Base-by-base conservation (phyloP, 192 early-diverging fungal genomes). In the Backusella morwellensis region DNA sequence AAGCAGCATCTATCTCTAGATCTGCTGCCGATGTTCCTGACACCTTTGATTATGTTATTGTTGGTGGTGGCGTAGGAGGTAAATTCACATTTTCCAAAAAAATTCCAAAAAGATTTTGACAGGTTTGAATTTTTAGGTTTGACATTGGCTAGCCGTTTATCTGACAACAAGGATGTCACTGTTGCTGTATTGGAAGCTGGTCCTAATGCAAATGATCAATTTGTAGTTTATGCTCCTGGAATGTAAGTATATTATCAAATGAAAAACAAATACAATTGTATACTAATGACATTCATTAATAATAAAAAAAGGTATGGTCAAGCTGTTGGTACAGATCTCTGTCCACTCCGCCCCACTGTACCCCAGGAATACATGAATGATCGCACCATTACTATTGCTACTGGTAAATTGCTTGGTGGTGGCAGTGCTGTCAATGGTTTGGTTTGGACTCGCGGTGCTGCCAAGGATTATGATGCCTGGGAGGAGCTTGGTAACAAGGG, bases 101-200 rank as follows among this genome's bases (percentile, higher is more conserved):
- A 32, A 32, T 32, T 1, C 29, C 29, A 32, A 32, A 32, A 56
- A 56, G 54, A 21, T 56, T 56, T 12, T 56, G 54, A 56, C 54
- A 56, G 8, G 8, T 6, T 56, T n/a, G 11, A 2, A 56, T 26
- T 23, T 56, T 56, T 56, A 56, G 54, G 54, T 56, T 56, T 56
- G 21, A 77, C 75, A 52, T 74, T 86, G 50, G 85, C 84, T 19
- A 47, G 75, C 26, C 81, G 84, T 32, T 82, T 85, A 19, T 73
- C 75, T 73, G 80, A 85, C 54, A 80, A 85, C 77, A 78, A 78
- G 36, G 71, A 77, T 67, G 81, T 85, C 35, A 72, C 70, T 40
- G 82, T 86, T 41, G 54, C 84, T 74, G 78, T 86, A 19, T 66
- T 86, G 29, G 86, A 86, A 36, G 78, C 86, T 32, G 84, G 86